These are phyloP conservation scores for Calonectria crousiana DNA, from an alignment of 2,329 filamentous ascomycete genomes.

Conservation along the genomic window DNA sequence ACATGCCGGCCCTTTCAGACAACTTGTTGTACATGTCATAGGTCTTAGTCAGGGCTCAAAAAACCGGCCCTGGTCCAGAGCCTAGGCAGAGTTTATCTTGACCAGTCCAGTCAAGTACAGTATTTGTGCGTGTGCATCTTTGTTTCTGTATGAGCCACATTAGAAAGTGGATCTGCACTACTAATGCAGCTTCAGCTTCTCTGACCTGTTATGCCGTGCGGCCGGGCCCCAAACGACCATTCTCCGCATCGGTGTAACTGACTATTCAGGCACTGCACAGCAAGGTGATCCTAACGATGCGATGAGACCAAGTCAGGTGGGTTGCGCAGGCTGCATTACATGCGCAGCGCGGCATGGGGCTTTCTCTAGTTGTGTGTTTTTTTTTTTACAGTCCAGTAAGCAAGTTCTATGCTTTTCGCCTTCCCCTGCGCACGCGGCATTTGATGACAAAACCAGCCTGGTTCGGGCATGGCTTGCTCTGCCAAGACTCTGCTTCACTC, in stretches of 20 bases:
- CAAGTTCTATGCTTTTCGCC: not conserved
- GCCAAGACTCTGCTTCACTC: constrained; percentile 1
- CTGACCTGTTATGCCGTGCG: constrained; percentile 4
- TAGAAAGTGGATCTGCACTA: constrained; percentile 9
- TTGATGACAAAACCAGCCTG: constrained; percentile 11
- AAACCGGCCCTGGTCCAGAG: not conserved
- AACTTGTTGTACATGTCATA: not conserved
- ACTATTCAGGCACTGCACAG: constrained; percentile 1
- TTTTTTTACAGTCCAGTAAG: not conserved
- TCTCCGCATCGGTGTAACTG: constrained; percentile 9
- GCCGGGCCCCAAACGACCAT: not conserved
- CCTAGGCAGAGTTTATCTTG: not conserved
- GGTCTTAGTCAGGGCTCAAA: constrained; percentile 9
- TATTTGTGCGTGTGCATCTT: not conserved
- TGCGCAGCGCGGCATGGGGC: not conserved
- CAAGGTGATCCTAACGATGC: constrained; percentile 1
- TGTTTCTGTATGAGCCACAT: constrained; percentile 6
- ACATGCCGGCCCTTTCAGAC: not conserved
- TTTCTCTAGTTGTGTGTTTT: not conserved
- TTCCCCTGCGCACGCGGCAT: constrained; percentile 10
- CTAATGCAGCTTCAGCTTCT: constrained; percentile 6
- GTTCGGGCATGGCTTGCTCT: not conserved
- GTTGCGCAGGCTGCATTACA: not conserved
- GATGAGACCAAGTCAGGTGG: not conserved
- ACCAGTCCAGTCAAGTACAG: not conserved